phyloP scores from a whole-genome alignment of 73 alveolate genomes.

The Paramecium octaurelia region DNA sequence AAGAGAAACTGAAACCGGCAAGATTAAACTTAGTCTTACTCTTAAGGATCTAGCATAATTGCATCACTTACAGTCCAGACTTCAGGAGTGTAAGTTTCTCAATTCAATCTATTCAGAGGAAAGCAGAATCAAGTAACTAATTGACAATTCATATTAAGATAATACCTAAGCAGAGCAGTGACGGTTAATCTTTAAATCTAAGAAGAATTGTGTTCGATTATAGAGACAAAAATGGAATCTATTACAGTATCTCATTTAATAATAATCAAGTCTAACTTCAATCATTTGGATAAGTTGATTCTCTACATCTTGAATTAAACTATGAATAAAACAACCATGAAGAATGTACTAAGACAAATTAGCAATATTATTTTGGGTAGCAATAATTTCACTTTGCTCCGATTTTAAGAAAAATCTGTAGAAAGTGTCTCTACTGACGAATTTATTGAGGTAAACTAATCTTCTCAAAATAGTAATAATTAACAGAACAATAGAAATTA shows the following conservation, averaged over 20 bases:
- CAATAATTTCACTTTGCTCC: neutral
- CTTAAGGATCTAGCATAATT: neutral
- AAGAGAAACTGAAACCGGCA: neutral
- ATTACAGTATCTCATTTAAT: neutral
- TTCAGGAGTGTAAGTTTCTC: conserved; percentile 22
- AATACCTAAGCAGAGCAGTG: neutral
- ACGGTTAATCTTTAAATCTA: neutral
- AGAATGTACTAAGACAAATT: neutral
- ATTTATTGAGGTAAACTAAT: neutral
- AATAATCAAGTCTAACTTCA: neutral
- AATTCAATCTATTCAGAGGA: conserved; percentile 24
- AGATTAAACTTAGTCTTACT: neutral
- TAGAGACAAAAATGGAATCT: neutral
- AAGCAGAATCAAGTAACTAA: neutral
- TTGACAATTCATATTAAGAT: neutral
- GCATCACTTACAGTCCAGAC: neutral
- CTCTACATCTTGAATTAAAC: conserved; percentile 16
- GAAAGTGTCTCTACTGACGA: conserved; percentile 23
- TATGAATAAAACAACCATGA: neutral
- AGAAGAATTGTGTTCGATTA: neutral
- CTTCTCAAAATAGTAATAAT: neutral
- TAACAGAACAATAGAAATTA: neutral
- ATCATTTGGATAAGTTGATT: neutral
- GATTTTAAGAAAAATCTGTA: neutral
- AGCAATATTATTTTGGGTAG: neutral